Evolutionary conservation across 139 green algal species (phyloP), one percentile per base, ranked within the genome.

Genomic region (Chlorella sp.): DNA sequence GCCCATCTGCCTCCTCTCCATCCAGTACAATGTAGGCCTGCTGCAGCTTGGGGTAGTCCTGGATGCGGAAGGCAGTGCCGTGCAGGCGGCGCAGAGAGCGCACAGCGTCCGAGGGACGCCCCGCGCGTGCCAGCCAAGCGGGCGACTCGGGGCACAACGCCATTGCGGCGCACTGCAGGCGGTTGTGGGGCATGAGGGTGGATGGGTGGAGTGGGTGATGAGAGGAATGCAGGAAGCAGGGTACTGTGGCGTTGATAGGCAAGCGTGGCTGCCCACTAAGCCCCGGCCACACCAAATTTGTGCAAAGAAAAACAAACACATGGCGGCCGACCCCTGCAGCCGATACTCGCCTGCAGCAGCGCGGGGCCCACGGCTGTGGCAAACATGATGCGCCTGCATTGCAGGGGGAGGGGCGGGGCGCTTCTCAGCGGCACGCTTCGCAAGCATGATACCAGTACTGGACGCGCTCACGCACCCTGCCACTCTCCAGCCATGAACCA

Each of bases 361-460:
- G 90, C 84, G 6, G 94, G 93, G 3, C 93, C 69, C 3, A 90
- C 9, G 0, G 74, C 89, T 0, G 93, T 36, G 2, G 55, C 82
- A 41, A 96, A 89, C 91, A 97, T 96, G 47, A 91, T 68, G 60
- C 90, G 80, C 89, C 89, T 92, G 76, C 88, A 83, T 32, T n/a
- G n/a, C n/a, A n/a, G 3, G 86, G 86, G 1, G 84, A 76, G 0
- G 90, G 23, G 47, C 41, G 32, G 39, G 71, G 4, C 7, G 44
- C 44, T n/a, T n/a, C n/a, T n/a, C n/a, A n/a, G n/a, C n/a, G n/a
- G n/a, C n/a, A n/a, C n/a, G n/a, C n/a, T n/a, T n/a, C n/a, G n/a
- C n/a, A n/a, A n/a, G n/a, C n/a, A n/a, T n/a, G n/a, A n/a, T n/a
- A n/a, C n/a, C n/a, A n/a, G n/a, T n/a, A n/a, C n/a, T n/a, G n/a